These are phyloP conservation scores for Eucalyptus urophylla DNA, from an alignment of 345 rosid species.

Conservation along the genomic window DNA sequence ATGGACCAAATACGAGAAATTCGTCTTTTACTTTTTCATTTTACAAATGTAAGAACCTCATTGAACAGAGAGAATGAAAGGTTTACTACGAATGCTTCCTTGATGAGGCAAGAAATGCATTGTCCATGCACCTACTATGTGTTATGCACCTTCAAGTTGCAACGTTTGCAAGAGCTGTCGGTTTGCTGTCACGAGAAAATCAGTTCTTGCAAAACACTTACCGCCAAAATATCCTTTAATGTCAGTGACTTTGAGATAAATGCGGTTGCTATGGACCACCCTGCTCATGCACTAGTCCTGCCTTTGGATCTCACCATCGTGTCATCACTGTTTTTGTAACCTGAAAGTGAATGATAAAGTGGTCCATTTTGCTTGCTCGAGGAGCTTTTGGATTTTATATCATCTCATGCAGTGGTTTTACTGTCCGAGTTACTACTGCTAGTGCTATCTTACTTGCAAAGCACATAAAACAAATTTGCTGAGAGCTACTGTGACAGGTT, in stretches of 20 bases:
- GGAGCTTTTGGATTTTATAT: background rate
- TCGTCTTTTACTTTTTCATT: background rate
- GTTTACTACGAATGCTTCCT: background rate
- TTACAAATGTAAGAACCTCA: background rate
- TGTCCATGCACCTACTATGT: background rate
- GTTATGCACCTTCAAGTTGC: background rate
- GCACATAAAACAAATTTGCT: background rate
- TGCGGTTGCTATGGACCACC: background rate
- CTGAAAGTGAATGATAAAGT: background rate
- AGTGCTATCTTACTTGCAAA: background rate
- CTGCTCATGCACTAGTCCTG: background rate
- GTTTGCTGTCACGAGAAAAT: background rate
- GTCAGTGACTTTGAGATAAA: background rate
- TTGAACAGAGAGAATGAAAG: background rate
- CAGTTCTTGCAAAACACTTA: background rate
- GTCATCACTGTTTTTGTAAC: background rate
- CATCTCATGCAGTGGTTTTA: background rate
- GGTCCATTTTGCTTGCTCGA: background rate
- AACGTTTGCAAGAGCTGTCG: background rate
- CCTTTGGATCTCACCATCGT: background rate
- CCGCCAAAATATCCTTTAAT: background rate
- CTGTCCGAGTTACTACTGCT: background rate
- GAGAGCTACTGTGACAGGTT: conserved; percentile 30
- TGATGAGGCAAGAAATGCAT: background rate
- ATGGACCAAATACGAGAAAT: background rate